Base-by-base conservation (phyloP, 2,329 filamentous ascomycete genomes). In the Diaporthe sp. region DNA sequence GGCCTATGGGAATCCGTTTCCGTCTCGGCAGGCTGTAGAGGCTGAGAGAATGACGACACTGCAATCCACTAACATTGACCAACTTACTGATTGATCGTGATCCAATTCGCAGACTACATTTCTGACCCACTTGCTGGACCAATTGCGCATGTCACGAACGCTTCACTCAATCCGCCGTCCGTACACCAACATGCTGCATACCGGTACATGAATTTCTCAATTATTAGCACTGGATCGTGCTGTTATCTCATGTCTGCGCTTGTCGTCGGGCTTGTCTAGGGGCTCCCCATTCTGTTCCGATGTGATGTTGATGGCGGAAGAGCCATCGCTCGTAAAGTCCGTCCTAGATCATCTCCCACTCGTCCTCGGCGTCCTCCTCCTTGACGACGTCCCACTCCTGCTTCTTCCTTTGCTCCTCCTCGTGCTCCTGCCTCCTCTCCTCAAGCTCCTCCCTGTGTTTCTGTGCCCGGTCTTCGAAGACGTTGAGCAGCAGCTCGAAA, bases 361-460 rank as follows among this genome's bases (percentile, higher is more conserved):
- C 39, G 12, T 76, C 74, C 1, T 39, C n/a, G 5, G 49, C 62
- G n/a, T 76, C 71, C 17, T 25, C 58, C 31, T 37, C 17, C 46
- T 53, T 44, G 34, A 76, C 34, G 28, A 74, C 10, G n/a, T 74
- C 65, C 62, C 65, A 76, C 51, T 74, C 74, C 57, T 51, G 44
- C 49, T 39, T 51, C 62, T 61, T 57, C 39, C 65, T 53, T 28
- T 57, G 15, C 65, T 57, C 57, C 12, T 25, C 55, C 7, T 51
- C 49, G 62, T 17, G 12, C 37, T 34, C 49, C 31, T 46, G 10
- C 31, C 37, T 44, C 22, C 8, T 42, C 19, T 25, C n/a, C n/a
- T 58, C 62, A 10, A 4, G 4, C 28, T 58, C 2, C 28, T 59
- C 42, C 39, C 28, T 67, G 25, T 51, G 15, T 4, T 42, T 44